Percentiles rank a stretch among this genome's conserved stretches.
phyloP scores from a whole-genome alignment of 192 early-diverging fungal species.

The Rhizoclosmatium sp. region DNA sequence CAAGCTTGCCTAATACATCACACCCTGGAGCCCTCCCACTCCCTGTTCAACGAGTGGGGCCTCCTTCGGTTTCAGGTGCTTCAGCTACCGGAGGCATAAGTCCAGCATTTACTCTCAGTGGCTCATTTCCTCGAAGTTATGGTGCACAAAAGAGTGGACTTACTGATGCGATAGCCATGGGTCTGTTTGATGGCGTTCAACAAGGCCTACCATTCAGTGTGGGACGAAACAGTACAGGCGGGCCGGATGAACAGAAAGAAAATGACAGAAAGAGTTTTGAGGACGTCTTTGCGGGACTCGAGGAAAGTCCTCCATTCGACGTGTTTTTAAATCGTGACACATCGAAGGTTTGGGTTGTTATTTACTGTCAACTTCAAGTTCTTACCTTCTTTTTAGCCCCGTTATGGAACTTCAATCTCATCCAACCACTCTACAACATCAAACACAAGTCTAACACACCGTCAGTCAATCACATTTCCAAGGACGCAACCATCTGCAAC shows the following conservation, averaged over 20 bases:
- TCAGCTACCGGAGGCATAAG: not conserved
- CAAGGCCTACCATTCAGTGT: slow-evolving; percentile 19
- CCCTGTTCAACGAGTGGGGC: not conserved
- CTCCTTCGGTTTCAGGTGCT: not conserved
- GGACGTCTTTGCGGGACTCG: slow-evolving; percentile 11
- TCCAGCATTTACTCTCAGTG: slow-evolving; percentile 18
- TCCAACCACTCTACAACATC: slow-evolving; percentile 20
- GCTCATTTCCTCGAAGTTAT: slow-evolving; percentile 25
- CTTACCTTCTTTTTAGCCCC: not conserved
- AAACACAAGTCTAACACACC: slow-evolving; percentile 15
- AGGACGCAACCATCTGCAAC: not conserved
- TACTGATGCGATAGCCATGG: slow-evolving; percentile 33
- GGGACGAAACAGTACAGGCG: not conserved
- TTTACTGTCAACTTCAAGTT: not conserved
- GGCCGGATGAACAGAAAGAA: not conserved
- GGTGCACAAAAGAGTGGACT: not conserved
- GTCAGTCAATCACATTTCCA: slow-evolving; percentile 18
- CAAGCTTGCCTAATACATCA: not conserved
- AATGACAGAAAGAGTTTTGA: slow-evolving; percentile 10
- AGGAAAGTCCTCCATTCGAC: slow-evolving; percentile 34
- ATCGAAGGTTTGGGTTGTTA: slow-evolving; percentile 12
- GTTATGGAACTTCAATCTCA: slow-evolving; percentile 24
- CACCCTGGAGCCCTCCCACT: not conserved
- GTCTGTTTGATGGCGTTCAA: slow-evolving; percentile 26
- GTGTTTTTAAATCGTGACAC: slow-evolving; percentile 2